Evolutionary conservation across 805 yeast genomes (phyloP).

Genomic region (Lachancea quebecensis): DNA sequence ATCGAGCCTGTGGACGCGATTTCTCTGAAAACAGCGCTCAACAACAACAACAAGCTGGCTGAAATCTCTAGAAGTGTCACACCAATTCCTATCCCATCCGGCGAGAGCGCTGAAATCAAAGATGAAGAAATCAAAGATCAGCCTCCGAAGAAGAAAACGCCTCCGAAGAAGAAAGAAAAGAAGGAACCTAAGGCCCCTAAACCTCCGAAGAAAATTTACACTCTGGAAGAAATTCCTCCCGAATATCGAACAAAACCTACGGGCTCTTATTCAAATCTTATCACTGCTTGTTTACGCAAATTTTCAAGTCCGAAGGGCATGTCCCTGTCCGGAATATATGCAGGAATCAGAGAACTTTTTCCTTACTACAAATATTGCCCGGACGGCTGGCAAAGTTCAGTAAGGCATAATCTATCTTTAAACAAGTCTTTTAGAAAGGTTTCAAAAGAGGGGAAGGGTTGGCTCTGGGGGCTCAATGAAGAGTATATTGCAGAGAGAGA

Average conservation of each 20-base stretch:
- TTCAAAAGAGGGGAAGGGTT: conserved; percentile 84
- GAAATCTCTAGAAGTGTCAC: conserved; percentile 5
- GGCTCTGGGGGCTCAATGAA: conserved; percentile 92
- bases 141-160: conserved; percentile 38
- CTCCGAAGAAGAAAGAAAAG: conserved; percentile 37
- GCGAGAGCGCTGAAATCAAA: conserved; percentile 31
- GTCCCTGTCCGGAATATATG: conserved; percentile 78
- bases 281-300: conserved; percentile 69
- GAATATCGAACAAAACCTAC: conserved; percentile 82
- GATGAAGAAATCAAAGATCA: conserved; percentile 39
- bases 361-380: conserved; percentile 93
- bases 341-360: conserved; percentile 76
- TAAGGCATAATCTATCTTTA: conserved; percentile 79
- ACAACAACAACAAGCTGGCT: conserved; percentile 22
- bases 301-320: conserved; percentile 64
- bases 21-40: conserved; percentile 45
- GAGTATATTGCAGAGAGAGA: conserved; percentile 79
- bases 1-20: conserved; percentile 59
- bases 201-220: conserved; percentile 56
- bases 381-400: conserved; percentile 96
- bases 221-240: conserved; percentile 80
- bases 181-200: conserved; percentile 46
- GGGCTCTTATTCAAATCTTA: conserved; percentile 70
- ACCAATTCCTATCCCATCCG: conserved; percentile 13
- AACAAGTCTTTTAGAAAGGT: conserved; percentile 80